These are phyloP conservation scores for Plantago lanceolata DNA, from an alignment of 305 asterid species.

Conservation along the genomic window DNA sequence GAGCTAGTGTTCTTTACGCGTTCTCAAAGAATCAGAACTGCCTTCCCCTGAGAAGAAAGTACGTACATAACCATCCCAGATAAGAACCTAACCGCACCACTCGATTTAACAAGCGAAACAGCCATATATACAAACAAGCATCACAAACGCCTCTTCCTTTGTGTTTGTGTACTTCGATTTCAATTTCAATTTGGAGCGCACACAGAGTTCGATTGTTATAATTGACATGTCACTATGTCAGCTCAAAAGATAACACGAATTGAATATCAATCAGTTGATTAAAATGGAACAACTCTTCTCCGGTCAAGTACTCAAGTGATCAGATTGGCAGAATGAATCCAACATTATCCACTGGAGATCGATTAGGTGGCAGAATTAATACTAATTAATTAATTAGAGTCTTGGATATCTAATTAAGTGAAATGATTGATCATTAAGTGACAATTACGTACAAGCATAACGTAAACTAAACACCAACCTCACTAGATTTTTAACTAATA, in stretches of 20 bases:
- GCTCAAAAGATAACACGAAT: no score
- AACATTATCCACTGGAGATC: no score
- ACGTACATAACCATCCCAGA: constrained; percentile 61
- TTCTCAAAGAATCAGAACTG: constrained; percentile 26
- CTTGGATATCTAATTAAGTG: no score
- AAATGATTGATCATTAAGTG: not conserved
- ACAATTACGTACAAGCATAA: not conserved
- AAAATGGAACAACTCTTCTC: no score
- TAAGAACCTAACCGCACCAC: constrained; percentile 68
- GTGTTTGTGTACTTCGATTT: constrained; percentile 63
- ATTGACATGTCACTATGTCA: no score
- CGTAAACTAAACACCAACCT: not conserved
- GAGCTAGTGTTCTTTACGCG: not conserved
- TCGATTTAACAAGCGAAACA: constrained; percentile 66
- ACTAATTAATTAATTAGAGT: no score
- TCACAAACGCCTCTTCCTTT: constrained; percentile 59
- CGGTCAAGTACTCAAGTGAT: no score
- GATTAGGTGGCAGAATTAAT: not conserved
- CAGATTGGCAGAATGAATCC: no score
- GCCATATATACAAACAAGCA: constrained; percentile 51
- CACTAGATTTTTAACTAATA: not conserved
- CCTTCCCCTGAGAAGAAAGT: no score
- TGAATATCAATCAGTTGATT: no score
- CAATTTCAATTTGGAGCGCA: no score
- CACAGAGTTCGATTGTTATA: no score